Conservation (phyloP, 2,329 filamentous ascomycete species). For the Elsinoe batatas region DNA sequence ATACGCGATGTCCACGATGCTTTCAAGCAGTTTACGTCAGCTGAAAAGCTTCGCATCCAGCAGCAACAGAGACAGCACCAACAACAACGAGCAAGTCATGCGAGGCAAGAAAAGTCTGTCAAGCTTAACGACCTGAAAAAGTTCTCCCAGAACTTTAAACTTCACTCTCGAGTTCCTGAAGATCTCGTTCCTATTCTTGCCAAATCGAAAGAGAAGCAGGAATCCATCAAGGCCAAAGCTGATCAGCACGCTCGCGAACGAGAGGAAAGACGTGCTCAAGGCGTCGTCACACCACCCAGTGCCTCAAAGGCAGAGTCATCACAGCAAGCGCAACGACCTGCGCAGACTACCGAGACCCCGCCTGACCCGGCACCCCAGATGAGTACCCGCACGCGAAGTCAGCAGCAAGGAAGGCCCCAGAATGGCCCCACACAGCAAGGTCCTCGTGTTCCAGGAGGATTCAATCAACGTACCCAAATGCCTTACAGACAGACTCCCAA, state of each 20-base stretch:
- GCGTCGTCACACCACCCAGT: not conserved
- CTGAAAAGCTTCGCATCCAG: conserved; percentile 50
- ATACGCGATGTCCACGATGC: conserved; percentile 52
- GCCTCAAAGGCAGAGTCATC: not conserved
- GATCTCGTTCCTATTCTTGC: conserved; percentile 92
- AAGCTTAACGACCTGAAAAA: conserved; percentile 92
- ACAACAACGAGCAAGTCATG: conserved; percentile 46
- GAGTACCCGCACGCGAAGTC: conserved; percentile 5
- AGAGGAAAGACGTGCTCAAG: conserved; percentile 33
- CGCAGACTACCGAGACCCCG: not conserved
- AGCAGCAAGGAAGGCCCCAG: conserved; percentile 7
- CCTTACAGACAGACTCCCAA: not conserved
- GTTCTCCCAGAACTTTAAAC: conserved; percentile 88
- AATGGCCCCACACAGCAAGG: not conserved
- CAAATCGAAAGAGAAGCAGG: conserved; percentile 91
- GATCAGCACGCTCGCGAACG: conserved; percentile 58
- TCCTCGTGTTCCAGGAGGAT: not conserved
- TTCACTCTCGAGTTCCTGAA: conserved; percentile 80
- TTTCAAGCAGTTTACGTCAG: conserved; percentile 55
- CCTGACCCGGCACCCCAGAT: conserved; percentile 8
- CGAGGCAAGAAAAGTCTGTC: conserved; percentile 69
- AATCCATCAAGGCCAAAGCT: conserved; percentile 83
- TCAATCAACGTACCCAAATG: conserved; percentile 7
- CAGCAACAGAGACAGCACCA: conserved; percentile 40
- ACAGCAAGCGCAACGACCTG: not conserved